A percentile compares a stretch with the other conserved stretches of the same genome.
Evolutionary conservation across 176 grass and related monocot genomes (phyloP).

Genomic region (Aegilops longissima): DNA sequence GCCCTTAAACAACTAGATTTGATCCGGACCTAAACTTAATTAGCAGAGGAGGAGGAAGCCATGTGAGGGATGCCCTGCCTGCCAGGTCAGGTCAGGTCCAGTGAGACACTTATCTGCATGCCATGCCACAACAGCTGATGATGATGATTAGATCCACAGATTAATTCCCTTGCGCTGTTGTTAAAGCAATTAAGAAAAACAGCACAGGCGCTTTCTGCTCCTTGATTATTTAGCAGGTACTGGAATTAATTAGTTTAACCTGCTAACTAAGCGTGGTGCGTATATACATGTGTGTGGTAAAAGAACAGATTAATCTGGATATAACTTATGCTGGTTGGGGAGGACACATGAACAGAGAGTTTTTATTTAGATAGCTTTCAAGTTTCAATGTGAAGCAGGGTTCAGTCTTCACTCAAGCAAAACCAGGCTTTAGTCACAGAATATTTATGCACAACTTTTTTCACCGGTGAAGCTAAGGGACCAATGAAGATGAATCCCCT

Average conservation of each 20-base stretch:
- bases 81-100: background rate
- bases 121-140: background rate
- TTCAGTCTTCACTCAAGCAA: background rate
- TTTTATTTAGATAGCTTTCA: no score
- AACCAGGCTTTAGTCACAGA: background rate
- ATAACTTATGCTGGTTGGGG: no score
- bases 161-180: background rate
- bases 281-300: no score
- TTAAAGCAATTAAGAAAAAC: background rate
- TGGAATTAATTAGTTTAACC: no score
- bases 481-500: background rate
- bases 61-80: slow-evolving; percentile 4
- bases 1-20: slow-evolving; percentile 6
- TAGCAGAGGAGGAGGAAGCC: background rate
- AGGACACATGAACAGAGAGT: no score
- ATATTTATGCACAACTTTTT: background rate
- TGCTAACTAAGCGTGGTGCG: no score
- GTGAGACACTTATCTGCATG: background rate
- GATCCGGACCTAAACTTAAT: background rate
- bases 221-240: background rate
- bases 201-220: background rate
- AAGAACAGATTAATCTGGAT: no score
- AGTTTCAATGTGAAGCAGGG: no score
- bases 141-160: background rate
- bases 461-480: background rate